Base-by-base conservation (phyloP, 176 grass and related monocot species). In the Aegilops bicornis region DNA sequence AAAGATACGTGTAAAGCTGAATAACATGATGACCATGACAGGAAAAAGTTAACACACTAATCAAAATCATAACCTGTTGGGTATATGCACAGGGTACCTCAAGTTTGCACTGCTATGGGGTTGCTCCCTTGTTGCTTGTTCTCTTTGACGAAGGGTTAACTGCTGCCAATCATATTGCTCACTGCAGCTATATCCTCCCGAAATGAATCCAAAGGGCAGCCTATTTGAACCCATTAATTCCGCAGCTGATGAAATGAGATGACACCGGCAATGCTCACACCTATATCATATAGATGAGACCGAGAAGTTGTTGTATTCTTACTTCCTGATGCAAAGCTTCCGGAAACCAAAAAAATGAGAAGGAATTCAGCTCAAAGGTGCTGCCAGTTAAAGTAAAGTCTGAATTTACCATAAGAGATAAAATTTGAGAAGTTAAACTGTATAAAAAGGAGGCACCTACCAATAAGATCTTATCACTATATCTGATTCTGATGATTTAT, bases 81-180 rank as follows among this genome's bases (percentile, higher is more conserved):
- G 36, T 71, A 39, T 30, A 81, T 76, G 7, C 32, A 20, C 24
- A 59, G 76, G 78, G 62, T 25, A 37, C 24, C 59, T 74, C 47
- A 37, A 16, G 27, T 64, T 77, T 81, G 69, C 60, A 76, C 23
- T 48, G 81, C 22, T 16, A 69, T 82, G 70, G 72, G 25, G 27
- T 62, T 85, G 47, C 69, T 75, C 70, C 36, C 36, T 69, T 81
- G 61, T 39, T 85, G 45, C 69, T 15, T 62, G 69, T 25, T 86
- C 78, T 48, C 70, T 86, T 76, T 77, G 61, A 50, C 19, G 10
- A 82, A 62, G 29, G 63, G 63, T 25, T 30, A 89, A 77, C 22
- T 86, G 54, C 19, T 86, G 61, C 88, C 88, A 89, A 2, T 86
- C 78, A 10, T 89, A 89, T 52, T 89, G 79, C 61, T 86, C 48